These are phyloP conservation scores for Dothiorella sarmentorum DNA, from an alignment of 2,329 filamentous ascomycete genomes.

Conservation along the genomic window DNA sequence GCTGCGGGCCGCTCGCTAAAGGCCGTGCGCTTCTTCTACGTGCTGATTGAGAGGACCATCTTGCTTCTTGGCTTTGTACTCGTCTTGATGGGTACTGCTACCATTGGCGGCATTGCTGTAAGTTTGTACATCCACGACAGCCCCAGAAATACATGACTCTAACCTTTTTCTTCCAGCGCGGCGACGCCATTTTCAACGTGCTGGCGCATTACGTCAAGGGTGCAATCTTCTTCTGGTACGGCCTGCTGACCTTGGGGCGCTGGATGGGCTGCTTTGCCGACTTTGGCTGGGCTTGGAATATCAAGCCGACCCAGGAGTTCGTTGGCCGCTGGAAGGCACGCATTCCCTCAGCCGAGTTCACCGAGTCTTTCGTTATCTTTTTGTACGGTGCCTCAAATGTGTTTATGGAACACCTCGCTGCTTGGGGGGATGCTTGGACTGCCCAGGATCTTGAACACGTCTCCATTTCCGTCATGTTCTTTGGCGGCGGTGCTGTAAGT, in stretches of 20 bases:
- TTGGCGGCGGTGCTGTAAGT: constrained; percentile 81
- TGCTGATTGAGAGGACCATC: constrained; percentile 70
- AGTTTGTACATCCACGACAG: too few species aligned
- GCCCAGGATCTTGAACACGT: constrained; percentile 84
- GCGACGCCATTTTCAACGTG: constrained; percentile 69
- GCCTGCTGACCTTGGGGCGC: constrained; percentile 78
- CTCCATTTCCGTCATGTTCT: constrained; percentile 89
- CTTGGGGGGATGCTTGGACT: constrained; percentile 68
- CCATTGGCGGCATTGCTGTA: constrained; percentile 82
- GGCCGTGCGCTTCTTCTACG: constrained; percentile 59
- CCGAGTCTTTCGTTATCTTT: constrained; percentile 86
- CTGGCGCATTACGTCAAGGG: constrained; percentile 94
- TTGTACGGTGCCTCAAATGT: constrained; percentile 86
- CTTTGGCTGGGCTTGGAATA: constrained; percentile 93
- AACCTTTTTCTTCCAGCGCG: constrained; percentile 52
- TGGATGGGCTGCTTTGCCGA: constrained; percentile 90
- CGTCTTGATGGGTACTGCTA: constrained; percentile 67
- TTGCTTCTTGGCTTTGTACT: constrained; percentile 74
- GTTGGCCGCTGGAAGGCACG: constrained; percentile 60
- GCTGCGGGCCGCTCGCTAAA: constrained; percentile 55
- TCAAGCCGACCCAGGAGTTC: constrained; percentile 60
- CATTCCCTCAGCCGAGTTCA: constrained; percentile 77
- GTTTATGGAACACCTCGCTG: constrained; percentile 83
- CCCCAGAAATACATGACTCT: too few species aligned
- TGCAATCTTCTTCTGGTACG: constrained; percentile 92